A percentile compares a stretch with the other conserved stretches of the same genome.
Evolutionary conservation across 164 flowering plant species (phyloP).

Genomic region (Stephania cephalantha): DNA sequence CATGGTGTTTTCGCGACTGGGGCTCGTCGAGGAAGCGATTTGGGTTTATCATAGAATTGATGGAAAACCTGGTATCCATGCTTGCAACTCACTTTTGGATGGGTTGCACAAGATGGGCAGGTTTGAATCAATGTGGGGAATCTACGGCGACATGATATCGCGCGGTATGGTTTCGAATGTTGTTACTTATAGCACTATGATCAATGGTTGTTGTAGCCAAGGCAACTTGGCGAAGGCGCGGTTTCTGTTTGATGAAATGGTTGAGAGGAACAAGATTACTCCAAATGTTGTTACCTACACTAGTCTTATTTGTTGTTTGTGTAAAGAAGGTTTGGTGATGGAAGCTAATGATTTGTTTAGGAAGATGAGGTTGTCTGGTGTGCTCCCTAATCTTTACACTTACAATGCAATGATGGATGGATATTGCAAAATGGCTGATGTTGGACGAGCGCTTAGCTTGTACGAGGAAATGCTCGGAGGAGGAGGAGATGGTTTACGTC

Average conservation of each 20-base stretch:
- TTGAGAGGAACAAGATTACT: constrained; percentile 25
- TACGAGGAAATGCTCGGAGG: constrained; percentile 43
- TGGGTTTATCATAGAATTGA: constrained; percentile 49
- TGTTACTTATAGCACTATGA: constrained; percentile 54
- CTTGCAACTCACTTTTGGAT: constrained; percentile 52
- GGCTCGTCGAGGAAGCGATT: constrained; percentile 55
- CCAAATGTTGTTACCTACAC: constrained; percentile 65
- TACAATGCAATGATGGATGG: constrained; percentile 63
- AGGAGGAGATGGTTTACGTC: constrained; percentile 27
- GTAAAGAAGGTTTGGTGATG: constrained; percentile 33
- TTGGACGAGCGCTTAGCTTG: constrained; percentile 34
- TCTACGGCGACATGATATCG: constrained; percentile 40
- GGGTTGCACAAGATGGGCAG: constrained; percentile 41
- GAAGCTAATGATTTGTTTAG: constrained; percentile 47
- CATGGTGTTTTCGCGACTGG: constrained; percentile 48
- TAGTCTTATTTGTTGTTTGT: constrained; percentile 45
- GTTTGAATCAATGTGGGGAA: constrained; percentile 45
- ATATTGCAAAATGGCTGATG: constrained; percentile 36
- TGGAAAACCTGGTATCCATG: constrained; percentile 35
- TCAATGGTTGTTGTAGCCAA: constrained; percentile 46
- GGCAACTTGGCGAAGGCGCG: constrained; percentile 36
- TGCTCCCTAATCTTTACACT: constrained; percentile 53
- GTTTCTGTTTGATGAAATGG: constrained; percentile 50
- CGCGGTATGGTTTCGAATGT: constrained; percentile 39
- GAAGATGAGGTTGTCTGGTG: constrained; percentile 36